Percentiles rank a stretch among this genome's conserved stretches.
Conservation (phyloP, 2,329 filamentous ascomycete genomes). For the Aureobasidium sp. region DNA sequence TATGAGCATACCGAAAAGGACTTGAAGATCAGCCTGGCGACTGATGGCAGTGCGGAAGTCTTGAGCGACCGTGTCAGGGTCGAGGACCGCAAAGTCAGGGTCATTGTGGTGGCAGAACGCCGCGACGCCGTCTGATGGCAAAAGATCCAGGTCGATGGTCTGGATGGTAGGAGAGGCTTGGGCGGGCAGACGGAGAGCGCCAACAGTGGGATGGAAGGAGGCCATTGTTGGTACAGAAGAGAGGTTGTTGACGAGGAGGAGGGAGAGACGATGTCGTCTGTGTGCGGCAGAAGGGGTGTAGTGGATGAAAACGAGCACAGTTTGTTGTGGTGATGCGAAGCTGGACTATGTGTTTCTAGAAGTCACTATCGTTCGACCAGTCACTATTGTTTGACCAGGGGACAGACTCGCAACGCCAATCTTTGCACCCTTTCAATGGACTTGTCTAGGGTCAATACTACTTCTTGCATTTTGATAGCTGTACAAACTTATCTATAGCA, state of each 20-base stretch:
- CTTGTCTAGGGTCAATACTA: accelerated
- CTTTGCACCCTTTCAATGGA: background rate
- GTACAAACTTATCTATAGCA: background rate
- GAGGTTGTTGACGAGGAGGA: background rate
- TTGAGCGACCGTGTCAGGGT: background rate
- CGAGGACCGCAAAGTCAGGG: background rate
- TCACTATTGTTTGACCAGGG: background rate
- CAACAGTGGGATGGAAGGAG: background rate
- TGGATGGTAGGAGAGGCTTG: background rate
- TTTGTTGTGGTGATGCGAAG: background rate
- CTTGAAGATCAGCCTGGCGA: background rate
- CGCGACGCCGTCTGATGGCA: background rate
- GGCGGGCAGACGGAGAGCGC: background rate
- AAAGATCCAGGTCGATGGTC: background rate
- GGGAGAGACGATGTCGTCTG: background rate
- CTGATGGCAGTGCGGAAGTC: background rate
- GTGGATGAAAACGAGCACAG: background rate
- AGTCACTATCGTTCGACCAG: background rate
- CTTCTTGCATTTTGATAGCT: background rate
- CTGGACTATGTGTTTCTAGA: background rate
- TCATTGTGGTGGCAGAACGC: background rate
- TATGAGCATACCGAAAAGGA: background rate
- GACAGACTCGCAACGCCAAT: too few relatives aligned
- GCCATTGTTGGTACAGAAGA: background rate
- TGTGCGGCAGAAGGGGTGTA: background rate